Percentiles rank a stretch among this genome's conserved stretches.
Conservation (phyloP, 768 basidiomycete species). For the Tylopilus subfusipes region DNA sequence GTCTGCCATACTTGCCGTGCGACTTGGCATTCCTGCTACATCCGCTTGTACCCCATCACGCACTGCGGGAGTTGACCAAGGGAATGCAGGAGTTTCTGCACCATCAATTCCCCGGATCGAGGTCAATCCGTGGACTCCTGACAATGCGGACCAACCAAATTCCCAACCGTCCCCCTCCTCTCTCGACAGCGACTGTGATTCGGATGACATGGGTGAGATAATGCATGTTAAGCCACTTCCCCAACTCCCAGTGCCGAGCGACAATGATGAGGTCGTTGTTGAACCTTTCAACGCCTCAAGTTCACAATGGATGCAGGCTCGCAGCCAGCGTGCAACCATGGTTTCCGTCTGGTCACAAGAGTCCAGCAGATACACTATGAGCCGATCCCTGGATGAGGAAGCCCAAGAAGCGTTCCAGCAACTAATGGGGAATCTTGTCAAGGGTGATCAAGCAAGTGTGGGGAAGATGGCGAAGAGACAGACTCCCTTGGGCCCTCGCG, state of each 20-base stretch:
- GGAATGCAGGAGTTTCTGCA: slow-evolving; percentile 5
- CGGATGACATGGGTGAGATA: slow-evolving; percentile 4
- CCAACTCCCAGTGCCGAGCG: background rate
- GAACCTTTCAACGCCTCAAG: background rate
- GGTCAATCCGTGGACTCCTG: background rate
- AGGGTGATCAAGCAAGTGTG: background rate
- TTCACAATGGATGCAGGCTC: background rate
- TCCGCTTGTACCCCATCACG: background rate
- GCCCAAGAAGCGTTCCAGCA: background rate
- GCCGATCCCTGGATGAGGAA: slow-evolving; percentile 13
- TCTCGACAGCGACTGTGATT: slow-evolving; percentile 1
- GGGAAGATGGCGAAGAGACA: background rate
- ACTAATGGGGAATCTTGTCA: background rate
- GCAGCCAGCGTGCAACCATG: slow-evolving; percentile 14
- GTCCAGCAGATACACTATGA: slow-evolving; percentile 43
- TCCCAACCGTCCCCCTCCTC: background rate
- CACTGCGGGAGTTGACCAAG: slow-evolving; percentile 6
- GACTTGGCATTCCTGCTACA: slow-evolving; percentile 6
- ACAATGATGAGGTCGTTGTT: background rate
- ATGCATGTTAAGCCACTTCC: slow-evolving; percentile 8
- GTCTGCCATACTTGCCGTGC: too few relatives aligned
- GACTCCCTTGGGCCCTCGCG: background rate
- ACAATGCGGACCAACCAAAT: background rate
- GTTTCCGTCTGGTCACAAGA: slow-evolving; percentile 34
- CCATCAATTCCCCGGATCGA: slow-evolving; percentile 3